Evolutionary conservation across 2,329 filamentous ascomycete species (phyloP).

Genomic region (Phaeosphaeriaceae sp.): DNA sequence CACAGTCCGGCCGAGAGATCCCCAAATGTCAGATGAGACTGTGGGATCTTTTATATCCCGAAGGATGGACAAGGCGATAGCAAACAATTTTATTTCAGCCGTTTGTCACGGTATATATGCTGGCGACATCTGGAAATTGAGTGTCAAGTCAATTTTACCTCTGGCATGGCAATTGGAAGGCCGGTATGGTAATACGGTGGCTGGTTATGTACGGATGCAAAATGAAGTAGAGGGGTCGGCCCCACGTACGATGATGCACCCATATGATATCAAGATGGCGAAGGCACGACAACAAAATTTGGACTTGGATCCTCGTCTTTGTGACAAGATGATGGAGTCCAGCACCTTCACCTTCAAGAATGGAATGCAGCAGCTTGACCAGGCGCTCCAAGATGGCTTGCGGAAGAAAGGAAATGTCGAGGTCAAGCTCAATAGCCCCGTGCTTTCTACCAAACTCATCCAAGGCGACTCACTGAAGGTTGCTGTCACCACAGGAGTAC

Average conservation of each 20-base stretch:
- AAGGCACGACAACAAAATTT: slow-evolving; percentile 44
- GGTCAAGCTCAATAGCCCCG: slow-evolving; percentile 46
- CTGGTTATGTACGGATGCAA: slow-evolving; percentile 29
- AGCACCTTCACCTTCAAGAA: slow-evolving; percentile 55
- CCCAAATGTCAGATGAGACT: slow-evolving; percentile 67
- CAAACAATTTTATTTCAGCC: slow-evolving; percentile 77
- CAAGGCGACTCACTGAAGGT: slow-evolving; percentile 21
- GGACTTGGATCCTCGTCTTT: slow-evolving; percentile 42
- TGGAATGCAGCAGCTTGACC: slow-evolving; percentile 50
- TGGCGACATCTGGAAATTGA: slow-evolving; percentile 83
- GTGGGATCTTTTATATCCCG: slow-evolving; percentile 70
- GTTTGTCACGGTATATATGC: slow-evolving; percentile 88
- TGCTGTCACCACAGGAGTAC: slow-evolving; percentile 33
- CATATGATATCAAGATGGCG: slow-evolving; percentile 25
- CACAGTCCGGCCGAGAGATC: slow-evolving; percentile 39
- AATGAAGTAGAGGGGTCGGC: slow-evolving; percentile 9
- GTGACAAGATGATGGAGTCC: slow-evolving; percentile 36
- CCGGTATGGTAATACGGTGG: slow-evolving; percentile 41
- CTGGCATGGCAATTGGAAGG: slow-evolving; percentile 57
- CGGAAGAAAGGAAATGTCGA: slow-evolving; percentile 48
- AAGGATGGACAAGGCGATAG: slow-evolving; percentile 61
- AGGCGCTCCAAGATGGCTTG: slow-evolving; percentile 46
- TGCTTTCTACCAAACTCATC: slow-evolving; percentile 25
- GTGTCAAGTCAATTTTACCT: slow-evolving; percentile 69
- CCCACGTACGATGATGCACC: slow-evolving; percentile 22